These are phyloP conservation scores for Talaromyces islandicus DNA, from an alignment of 2,329 filamentous ascomycete genomes.

Conservation along the genomic window DNA sequence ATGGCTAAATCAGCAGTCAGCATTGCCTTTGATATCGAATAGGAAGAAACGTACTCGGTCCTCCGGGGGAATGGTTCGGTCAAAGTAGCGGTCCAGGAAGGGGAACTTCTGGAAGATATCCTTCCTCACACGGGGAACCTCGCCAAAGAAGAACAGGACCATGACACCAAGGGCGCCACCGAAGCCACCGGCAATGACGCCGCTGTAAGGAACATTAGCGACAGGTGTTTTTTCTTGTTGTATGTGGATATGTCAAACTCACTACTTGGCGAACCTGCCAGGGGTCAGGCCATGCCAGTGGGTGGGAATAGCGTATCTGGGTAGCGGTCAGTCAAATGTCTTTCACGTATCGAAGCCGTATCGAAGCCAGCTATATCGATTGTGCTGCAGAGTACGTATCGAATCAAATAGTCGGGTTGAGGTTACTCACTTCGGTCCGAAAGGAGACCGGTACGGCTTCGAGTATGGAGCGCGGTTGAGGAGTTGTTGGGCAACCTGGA, in stretches of 20 bases:
- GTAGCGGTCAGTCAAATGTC: background rate
- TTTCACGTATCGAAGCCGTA: too few relatives aligned
- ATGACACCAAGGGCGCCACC: conserved; percentile 53
- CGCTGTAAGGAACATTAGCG: conserved; percentile 26
- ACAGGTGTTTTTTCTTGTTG: background rate
- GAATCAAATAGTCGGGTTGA: background rate
- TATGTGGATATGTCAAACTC: background rate
- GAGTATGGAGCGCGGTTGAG: conserved; percentile 8
- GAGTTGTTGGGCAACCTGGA: conserved; percentile 3
- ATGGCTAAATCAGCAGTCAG: conserved; percentile 26
- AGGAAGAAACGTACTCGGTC: conserved; percentile 46
- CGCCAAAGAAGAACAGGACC: conserved; percentile 60
- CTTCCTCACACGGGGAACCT: conserved; percentile 56
- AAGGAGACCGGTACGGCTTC: conserved; percentile 9
- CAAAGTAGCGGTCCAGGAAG: conserved; percentile 52
- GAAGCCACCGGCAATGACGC: conserved; percentile 47
- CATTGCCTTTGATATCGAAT: background rate
- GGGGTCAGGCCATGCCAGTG: conserved; percentile 47
- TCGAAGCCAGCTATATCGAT: background rate
- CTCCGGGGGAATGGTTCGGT: conserved; percentile 54
- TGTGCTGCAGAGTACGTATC: background rate
- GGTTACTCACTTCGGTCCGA: conserved; percentile 11
- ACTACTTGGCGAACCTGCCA: conserved; percentile 22
- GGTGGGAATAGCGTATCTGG: conserved; percentile 44
- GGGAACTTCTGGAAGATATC: conserved; percentile 59